These are phyloP conservation scores for Jackrogersella minutella DNA, from an alignment of 495 filamentous ascomycete genomes.

Conservation along the genomic window DNA sequence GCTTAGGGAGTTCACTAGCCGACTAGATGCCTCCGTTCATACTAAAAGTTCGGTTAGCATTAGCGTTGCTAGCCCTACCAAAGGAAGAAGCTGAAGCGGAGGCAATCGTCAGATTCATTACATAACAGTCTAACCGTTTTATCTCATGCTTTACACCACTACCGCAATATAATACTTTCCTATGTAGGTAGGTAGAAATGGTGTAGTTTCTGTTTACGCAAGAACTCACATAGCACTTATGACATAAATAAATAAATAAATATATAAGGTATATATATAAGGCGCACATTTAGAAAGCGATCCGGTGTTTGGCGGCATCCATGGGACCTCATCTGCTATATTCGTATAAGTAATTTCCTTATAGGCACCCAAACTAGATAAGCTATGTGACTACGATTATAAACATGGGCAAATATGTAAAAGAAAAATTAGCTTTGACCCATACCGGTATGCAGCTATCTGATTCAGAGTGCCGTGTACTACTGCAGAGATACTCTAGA, in stretches of 20 bases:
- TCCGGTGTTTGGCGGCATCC: neutral
- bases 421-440: conserved; percentile 1
- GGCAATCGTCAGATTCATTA: neutral
- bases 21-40: too few relatives aligned
- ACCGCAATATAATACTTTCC: too few relatives aligned
- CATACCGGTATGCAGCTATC: conserved; percentile 11
- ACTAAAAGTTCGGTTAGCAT: conserved; percentile 4
- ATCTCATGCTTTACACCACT: conserved; percentile 5
- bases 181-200: too few relatives aligned
- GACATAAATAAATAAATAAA: neutral
- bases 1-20: neutral
- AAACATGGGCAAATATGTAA: neutral
- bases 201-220: neutral
- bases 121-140: conserved; percentile 4
- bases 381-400: conserved; percentile 17
- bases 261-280: neutral
- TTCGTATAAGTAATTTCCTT: neutral
- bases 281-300: too few relatives aligned
- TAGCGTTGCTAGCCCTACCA: conserved; percentile 6
- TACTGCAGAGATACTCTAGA: neutral
- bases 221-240: neutral
- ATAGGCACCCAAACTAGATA: neutral
- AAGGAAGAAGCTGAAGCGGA: conserved; percentile 16
- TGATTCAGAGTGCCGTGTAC: conserved; percentile 14
- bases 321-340: neutral